Base-by-base conservation (phyloP, 805 yeast species). In the Peterozyma toletana region DNA sequence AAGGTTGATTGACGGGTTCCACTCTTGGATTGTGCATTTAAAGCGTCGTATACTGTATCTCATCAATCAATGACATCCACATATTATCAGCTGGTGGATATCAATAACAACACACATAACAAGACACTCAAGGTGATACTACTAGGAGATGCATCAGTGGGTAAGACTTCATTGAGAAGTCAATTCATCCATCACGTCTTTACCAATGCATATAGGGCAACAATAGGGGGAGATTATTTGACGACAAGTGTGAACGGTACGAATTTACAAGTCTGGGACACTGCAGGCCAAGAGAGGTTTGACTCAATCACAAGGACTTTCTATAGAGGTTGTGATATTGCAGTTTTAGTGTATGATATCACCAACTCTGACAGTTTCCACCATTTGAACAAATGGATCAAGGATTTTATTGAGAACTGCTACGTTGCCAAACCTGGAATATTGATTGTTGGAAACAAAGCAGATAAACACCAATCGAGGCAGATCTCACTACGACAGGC, bases 231-330 rank as follows among this genome's bases (percentile, higher is more conserved):
- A 1, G 82, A 77, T 50, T 77, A 71, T 54, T 56, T 77, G 40
- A 74, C 81, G 2, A 64, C 74, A 17, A 61, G 61, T 17, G 58
- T 62, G 27, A 42, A 37, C 27, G 50, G 55, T 11, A 42, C 41
- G 3, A 63, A 62, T 40, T 61, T 80, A 34, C 87, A 80, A 57
- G 71, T 80, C 9, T 80, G 98, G 96, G 96, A 89, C 59, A 89
- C 96, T 3, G 96, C 96, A 1, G 96, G 96, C 9, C 96, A 88
- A 64, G 98, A 90, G 62, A 69, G 98, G 51, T 90, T 91, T 70
- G 75, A 78, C 71, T 70, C 77, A 42, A 71, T 75, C 30, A 66
- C 75, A 10, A 73, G 70, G 53, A 75, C 80, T 4, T 77, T 77
- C 50, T 77, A 77, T 56, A 58, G 83, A 35, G 83, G 83, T 9